These are phyloP conservation scores for Daldinia concentrica DNA, from an alignment of 495 filamentous ascomycete genomes.

Conservation along the genomic window DNA sequence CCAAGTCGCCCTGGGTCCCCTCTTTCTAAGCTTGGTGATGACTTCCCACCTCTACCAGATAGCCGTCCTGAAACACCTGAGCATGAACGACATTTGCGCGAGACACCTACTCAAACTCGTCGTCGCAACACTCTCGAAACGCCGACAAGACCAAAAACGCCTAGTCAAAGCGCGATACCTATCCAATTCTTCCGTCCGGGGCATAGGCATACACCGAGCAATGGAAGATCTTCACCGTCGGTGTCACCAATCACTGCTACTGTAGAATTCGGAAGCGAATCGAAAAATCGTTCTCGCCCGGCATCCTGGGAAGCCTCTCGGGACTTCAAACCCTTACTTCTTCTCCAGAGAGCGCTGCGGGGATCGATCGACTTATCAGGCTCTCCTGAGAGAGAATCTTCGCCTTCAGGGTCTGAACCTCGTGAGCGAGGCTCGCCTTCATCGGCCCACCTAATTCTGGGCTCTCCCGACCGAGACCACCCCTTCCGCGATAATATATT, in stretches of 20 bases:
- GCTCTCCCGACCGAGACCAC: slow-evolving; percentile 13
- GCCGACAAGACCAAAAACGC: slow-evolving; percentile 48
- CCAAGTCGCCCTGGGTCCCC: slow-evolving; percentile 61
- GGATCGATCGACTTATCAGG: slow-evolving; percentile 23
- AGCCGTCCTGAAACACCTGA: slow-evolving; percentile 60
- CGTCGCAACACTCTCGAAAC: slow-evolving; percentile 51
- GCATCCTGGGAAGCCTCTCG: slow-evolving; percentile 61
- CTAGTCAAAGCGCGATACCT: slow-evolving; percentile 63
- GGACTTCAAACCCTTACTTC: slow-evolving; percentile 61
- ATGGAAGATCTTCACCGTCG: slow-evolving; percentile 49
- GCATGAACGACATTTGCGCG: slow-evolving; percentile 39
- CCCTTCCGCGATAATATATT: slow-evolving; percentile 13
- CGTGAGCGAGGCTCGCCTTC: slow-evolving; percentile 12
- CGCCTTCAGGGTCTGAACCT: slow-evolving; percentile 17
- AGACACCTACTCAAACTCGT: slow-evolving; percentile 48
- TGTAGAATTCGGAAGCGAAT: slow-evolving; percentile 43
- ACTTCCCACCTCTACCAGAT: slow-evolving; percentile 60
- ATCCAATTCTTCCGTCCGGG: slow-evolving; percentile 60
- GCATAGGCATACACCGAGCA: slow-evolving; percentile 53
- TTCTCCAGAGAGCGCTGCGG: slow-evolving; percentile 52
- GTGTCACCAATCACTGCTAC: slow-evolving; percentile 48
- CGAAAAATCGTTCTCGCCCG: slow-evolving; percentile 52
- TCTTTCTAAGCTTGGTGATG: slow-evolving; percentile 43
- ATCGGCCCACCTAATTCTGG: background rate
- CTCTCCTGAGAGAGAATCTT: slow-evolving; percentile 34